Evolutionary conservation across 306 rosid genomes (phyloP).

Genomic region (Rubus idaeus): DNA sequence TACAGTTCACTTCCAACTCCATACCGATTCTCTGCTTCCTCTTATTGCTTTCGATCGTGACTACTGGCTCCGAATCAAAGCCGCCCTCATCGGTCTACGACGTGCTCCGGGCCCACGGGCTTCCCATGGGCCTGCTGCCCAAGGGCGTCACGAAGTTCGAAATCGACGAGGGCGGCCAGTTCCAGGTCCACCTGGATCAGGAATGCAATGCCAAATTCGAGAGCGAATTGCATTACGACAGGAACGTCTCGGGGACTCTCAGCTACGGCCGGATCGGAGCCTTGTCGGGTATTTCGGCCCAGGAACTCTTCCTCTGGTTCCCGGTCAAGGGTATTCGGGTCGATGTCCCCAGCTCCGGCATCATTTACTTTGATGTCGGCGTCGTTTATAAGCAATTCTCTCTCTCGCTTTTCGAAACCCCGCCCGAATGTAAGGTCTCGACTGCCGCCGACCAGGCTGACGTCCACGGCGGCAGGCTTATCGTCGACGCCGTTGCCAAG

Average conservation of each 20-base stretch:
- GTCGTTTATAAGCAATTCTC: slow-evolving; percentile 69
- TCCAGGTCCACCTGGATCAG: slow-evolving; percentile 65
- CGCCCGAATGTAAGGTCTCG: slow-evolving; percentile 63
- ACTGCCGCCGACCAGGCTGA: slow-evolving; percentile 11
- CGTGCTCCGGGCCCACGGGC: slow-evolving; percentile 54
- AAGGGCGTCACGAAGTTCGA: slow-evolving; percentile 60
- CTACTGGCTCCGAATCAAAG: slow-evolving; percentile 12
- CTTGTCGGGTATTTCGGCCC: slow-evolving; percentile 67
- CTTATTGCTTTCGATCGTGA: slow-evolving; percentile 1
- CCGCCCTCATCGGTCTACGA: slow-evolving; percentile 49
- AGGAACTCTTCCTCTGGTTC: slow-evolving; percentile 87
- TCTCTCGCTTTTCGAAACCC: slow-evolving; percentile 73
- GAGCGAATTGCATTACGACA: slow-evolving; percentile 75
- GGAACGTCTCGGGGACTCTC: slow-evolving; percentile 64
- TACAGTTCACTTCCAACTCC: background rate
- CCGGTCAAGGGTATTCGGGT: slow-evolving; percentile 70
- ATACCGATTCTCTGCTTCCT: slow-evolving; percentile 23
- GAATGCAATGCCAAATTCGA: slow-evolving; percentile 91
- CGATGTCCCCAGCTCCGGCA: slow-evolving; percentile 79
- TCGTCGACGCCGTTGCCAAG: slow-evolving; percentile 31
- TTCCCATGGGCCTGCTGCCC: slow-evolving; percentile 81
- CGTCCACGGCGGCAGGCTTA: background rate
- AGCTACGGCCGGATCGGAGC: slow-evolving; percentile 60
- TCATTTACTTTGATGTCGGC: slow-evolving; percentile 82
- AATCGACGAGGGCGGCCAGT: slow-evolving; percentile 43